These are phyloP conservation scores for Pouteria glomerata DNA, from an alignment of 148 eudicot genomes.

Conservation along the genomic window DNA sequence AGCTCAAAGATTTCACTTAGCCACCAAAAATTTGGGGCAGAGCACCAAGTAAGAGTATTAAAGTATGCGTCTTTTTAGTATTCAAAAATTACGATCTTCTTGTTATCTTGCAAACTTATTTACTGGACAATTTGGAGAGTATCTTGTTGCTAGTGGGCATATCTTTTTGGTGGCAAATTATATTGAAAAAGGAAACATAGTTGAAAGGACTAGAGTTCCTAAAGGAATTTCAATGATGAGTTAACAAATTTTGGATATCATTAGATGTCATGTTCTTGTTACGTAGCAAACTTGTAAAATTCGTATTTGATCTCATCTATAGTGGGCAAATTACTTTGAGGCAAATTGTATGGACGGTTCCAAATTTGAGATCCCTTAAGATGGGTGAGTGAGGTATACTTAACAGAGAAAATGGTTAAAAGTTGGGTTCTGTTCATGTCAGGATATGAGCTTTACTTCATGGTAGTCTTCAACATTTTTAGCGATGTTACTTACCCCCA, in stretches of 20 bases:
- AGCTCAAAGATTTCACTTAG: background rate
- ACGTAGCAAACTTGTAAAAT: background rate
- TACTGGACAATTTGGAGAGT: background rate
- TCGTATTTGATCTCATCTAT: background rate
- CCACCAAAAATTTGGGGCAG: background rate
- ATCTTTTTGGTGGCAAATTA: background rate
- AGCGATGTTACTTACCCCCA: background rate
- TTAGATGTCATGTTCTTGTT: background rate
- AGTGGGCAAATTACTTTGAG: background rate
- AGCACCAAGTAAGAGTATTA: background rate
- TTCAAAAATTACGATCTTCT: background rate
- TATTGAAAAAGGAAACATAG: background rate
- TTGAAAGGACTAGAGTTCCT: background rate
- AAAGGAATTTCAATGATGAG: background rate
- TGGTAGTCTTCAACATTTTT: background rate
- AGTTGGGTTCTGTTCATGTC: background rate
- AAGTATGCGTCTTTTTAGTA: background rate
- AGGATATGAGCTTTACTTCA: background rate
- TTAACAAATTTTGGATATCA: background rate
- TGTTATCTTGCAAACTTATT: background rate
- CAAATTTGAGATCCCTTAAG: background rate
- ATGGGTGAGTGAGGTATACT: background rate
- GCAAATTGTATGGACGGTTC: background rate
- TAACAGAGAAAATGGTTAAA: background rate
- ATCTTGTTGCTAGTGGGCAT: background rate